Conservation (phyloP, 1,284 basidiomycete species). For the Tilletia horrida region DNA sequence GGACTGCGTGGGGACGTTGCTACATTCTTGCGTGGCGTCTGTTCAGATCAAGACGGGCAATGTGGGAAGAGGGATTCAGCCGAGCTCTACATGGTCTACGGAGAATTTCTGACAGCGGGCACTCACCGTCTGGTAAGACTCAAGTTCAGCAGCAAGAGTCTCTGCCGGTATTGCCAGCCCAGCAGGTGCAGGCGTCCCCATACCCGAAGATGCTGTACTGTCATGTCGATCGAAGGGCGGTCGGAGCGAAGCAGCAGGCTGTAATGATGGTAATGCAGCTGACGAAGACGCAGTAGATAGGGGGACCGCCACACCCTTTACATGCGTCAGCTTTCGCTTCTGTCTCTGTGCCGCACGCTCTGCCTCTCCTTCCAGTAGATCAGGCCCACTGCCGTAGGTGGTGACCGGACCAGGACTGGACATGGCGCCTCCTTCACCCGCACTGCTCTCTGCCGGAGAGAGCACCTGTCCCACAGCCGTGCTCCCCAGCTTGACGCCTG, state of each 20-base stretch:
- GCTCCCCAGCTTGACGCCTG: constrained; percentile 8
- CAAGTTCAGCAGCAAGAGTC: background rate
- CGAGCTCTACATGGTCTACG: no score
- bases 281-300: background rate
- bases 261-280: background rate
- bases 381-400: background rate
- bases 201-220: constrained; percentile 2
- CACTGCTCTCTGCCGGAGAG: constrained; percentile 13
- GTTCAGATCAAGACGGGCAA: no score
- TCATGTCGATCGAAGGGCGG: background rate
- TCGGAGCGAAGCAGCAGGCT: background rate
- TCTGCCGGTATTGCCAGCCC: constrained; percentile 1
- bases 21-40: no score
- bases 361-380: background rate
- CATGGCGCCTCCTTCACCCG: background rate
- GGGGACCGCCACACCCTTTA: background rate
- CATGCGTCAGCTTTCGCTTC: constrained; percentile 1
- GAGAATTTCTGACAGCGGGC: no score
- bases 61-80: no score
- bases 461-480: constrained; percentile 12
- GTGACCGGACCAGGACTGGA: background rate
- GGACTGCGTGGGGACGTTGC: no score
- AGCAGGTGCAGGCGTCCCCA: background rate
- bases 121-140: no score
- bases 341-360: constrained; percentile 4